A percentile compares a stretch with the other conserved stretches of the same genome.
phyloP scores from a whole-genome alignment of 768 basidiomycete species.

The Tephrocybe rancida region DNA sequence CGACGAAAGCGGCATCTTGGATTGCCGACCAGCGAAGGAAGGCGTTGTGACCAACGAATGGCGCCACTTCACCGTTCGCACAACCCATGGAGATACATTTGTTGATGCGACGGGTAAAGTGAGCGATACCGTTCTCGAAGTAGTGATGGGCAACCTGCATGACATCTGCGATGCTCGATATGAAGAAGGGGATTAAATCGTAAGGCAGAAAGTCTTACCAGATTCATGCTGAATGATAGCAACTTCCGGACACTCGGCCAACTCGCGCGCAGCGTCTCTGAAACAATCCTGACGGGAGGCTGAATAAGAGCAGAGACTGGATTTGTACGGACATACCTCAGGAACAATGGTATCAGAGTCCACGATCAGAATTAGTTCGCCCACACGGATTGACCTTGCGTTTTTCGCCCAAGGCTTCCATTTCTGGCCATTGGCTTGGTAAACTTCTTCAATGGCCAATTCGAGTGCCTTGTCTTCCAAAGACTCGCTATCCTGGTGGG shows the following conservation, averaged over 20 bases:
- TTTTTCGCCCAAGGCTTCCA: constrained; percentile 82
- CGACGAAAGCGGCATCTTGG: constrained; percentile 81
- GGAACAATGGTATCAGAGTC: constrained; percentile 84
- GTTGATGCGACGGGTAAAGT: constrained; percentile 88
- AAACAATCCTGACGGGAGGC: constrained; percentile 69
- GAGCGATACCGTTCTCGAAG: constrained; percentile 89
- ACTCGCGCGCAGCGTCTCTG: constrained; percentile 85
- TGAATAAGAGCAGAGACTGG: background rate
- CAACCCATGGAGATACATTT: constrained; percentile 78
- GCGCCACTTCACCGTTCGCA: constrained; percentile 81
- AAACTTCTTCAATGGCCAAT: constrained; percentile 75
- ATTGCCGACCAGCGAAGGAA: constrained; percentile 90
- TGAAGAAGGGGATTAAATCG: background rate
- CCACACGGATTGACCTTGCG: constrained; percentile 72
- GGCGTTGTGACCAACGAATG: constrained; percentile 87
- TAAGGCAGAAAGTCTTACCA: constrained; percentile 39
- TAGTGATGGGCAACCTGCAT: constrained; percentile 91
- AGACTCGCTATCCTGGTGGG: constrained; percentile 40
- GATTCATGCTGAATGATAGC: constrained; percentile 92
- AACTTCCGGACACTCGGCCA: constrained; percentile 79
- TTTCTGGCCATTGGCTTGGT: constrained; percentile 52
- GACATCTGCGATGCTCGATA: constrained; percentile 51
- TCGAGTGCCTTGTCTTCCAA: constrained; percentile 76
- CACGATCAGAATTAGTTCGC: constrained; percentile 79
- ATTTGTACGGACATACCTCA: constrained; percentile 42